A percentile compares a stretch with the other conserved stretches of the same genome.
Evolutionary conservation across 768 basidiomycete genomes (phyloP).

Genomic region (Neoboletus subvelutipes): DNA sequence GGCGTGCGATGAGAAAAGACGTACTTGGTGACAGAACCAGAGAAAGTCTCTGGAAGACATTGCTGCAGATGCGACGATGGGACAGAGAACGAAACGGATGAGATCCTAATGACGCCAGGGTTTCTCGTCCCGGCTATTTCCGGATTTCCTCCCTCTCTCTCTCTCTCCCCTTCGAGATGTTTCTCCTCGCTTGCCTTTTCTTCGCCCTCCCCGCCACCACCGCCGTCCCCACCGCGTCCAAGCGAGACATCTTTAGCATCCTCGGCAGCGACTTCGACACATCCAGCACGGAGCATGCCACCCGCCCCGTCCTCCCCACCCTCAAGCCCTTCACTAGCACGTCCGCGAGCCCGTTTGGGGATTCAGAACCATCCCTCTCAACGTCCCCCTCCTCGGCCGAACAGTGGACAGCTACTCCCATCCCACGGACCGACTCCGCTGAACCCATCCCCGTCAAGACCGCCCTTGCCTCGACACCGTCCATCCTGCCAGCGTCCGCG

Average conservation of each 20-base stretch:
- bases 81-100: too few species aligned
- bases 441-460: not conserved
- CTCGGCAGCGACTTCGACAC: slow-evolving; percentile 7
- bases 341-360: not conserved
- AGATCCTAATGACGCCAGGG: slow-evolving; percentile 16
- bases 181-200: not conserved
- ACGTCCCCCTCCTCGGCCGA: not conserved
- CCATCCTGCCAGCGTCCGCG: slow-evolving; percentile 4
- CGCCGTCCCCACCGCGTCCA: not conserved
- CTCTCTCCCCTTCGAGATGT: not conserved
- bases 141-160: slow-evolving; percentile 19
- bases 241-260: slow-evolving; percentile 18
- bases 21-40: slow-evolving; percentile 78
- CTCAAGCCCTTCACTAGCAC: not conserved
- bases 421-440: not conserved
- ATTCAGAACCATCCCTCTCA: not conserved
- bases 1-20: slow-evolving; percentile 7
- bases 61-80: too few species aligned
- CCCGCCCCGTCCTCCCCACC: not conserved
- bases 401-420: not conserved
- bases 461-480: slow-evolving; percentile 1
- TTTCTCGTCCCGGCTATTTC: slow-evolving; percentile 6
- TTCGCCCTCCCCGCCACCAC: slow-evolving; percentile 1
- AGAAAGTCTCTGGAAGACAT: slow-evolving; percentile 71
- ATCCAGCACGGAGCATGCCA: not conserved